Conservation (phyloP, 2,329 filamentous ascomycete genomes). For the Bipolaris zeicola region DNA sequence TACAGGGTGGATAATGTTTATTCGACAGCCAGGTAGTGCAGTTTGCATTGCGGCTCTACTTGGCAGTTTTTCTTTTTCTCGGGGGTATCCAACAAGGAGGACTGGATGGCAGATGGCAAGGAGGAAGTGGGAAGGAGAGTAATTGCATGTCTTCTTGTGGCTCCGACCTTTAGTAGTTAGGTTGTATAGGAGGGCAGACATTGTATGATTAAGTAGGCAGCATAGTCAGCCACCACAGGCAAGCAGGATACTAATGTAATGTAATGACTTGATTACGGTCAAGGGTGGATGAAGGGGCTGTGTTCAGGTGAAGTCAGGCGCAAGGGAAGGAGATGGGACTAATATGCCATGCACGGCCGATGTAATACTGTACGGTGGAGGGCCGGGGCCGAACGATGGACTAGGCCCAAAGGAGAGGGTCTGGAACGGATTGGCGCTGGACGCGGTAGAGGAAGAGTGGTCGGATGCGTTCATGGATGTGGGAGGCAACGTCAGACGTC, state of each 20-base stretch:
- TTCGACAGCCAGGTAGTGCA: background rate
- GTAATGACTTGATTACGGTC: background rate
- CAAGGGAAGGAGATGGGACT: background rate
- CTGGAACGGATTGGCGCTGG: conserved; percentile 10
- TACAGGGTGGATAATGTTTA: background rate
- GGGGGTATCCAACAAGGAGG: background rate
- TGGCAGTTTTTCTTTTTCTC: background rate
- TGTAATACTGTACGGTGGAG: background rate
- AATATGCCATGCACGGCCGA: conserved; percentile 3
- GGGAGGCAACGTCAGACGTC: background rate
- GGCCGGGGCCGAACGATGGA: background rate
- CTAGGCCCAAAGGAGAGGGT: background rate
- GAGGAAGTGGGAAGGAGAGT: background rate
- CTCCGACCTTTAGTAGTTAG: conserved; percentile 3
- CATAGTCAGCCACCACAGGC: conserved; percentile 10
- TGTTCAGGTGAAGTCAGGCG: background rate
- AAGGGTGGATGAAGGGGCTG: background rate
- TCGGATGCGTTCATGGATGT: background rate
- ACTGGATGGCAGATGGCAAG: background rate
- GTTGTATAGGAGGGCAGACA: conserved; percentile 11
- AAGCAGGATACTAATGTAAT: conserved; percentile 10
- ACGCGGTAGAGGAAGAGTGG: conserved; percentile 1
- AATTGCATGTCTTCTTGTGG: conserved; percentile 3
- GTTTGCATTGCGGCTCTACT: background rate
- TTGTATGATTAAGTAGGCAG: conserved; percentile 17